Conservation (phyloP, 73 alveolate genomes). For the Stentor roeselii region DNA sequence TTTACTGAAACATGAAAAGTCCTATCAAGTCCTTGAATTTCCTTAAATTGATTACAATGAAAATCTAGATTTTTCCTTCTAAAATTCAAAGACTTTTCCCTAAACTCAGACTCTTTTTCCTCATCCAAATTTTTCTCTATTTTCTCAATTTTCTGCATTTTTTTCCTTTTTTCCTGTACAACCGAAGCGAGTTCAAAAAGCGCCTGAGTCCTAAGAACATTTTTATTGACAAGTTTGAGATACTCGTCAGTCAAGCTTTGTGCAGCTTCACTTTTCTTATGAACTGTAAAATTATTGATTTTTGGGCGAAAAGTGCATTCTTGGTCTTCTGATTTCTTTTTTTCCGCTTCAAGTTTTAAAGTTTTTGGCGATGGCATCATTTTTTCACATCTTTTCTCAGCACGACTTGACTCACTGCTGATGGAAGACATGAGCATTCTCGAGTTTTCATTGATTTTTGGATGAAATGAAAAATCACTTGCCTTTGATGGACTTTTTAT, state of each 20-base stretch:
- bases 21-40: no score
- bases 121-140: no score
- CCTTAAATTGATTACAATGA: no score
- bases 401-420: neutral
- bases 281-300: neutral
- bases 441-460: neutral
- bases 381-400: neutral
- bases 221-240: neutral
- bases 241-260: neutral
- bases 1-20: no score
- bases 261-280: neutral
- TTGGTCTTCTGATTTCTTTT: neutral
- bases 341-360: neutral
- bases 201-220: neutral
- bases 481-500: neutral
- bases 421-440: neutral
- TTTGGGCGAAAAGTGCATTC: slow-evolving; percentile 12
- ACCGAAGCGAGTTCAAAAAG: neutral
- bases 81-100: no score
- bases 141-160: no score
- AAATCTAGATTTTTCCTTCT: no score
- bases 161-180: neutral
- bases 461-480: slow-evolving; percentile 8
- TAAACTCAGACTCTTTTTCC: no score
- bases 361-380: neutral